Evolutionary conservation across 345 rosid species (phyloP).

Genomic region (Linum trigynum): DNA sequence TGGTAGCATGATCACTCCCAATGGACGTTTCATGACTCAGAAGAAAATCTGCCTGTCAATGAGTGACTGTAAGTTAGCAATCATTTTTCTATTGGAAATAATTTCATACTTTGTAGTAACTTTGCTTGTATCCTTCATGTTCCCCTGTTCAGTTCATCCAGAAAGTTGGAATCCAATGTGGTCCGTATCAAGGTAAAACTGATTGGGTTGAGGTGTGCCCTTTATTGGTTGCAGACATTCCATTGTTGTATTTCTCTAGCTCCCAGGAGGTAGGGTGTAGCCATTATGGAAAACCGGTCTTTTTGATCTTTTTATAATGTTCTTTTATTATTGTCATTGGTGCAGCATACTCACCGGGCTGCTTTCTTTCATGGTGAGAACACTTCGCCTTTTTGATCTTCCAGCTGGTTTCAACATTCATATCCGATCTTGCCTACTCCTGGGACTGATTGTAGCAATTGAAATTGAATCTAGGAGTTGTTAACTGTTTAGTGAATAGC

Average conservation of each 20-base stretch:
- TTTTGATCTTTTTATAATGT: slow-evolving; percentile 5
- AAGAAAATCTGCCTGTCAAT: slow-evolving; percentile 96
- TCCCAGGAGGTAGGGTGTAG: not conserved
- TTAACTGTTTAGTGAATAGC: no score
- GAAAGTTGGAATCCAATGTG: slow-evolving; percentile 99
- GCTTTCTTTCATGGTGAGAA: slow-evolving; percentile 93
- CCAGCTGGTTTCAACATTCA: not conserved
- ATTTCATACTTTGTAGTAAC: not conserved
- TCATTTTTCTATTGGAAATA: slow-evolving; percentile 5
- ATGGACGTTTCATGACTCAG: slow-evolving; percentile 92
- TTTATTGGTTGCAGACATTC: not conserved
- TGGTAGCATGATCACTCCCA: slow-evolving; percentile 90
- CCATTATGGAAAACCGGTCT: not conserved
- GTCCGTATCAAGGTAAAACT: slow-evolving; percentile 85
- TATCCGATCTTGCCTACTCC: not conserved
- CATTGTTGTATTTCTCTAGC: not conserved
- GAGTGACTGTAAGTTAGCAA: slow-evolving; percentile 83
- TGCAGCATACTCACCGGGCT: slow-evolving; percentile 99
- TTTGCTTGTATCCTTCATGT: slow-evolving; percentile 4
- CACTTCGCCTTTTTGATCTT: not conserved
- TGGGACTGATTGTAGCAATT: not conserved
- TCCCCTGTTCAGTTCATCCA: slow-evolving; percentile 75
- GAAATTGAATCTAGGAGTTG: not conserved
- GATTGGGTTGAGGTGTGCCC: not conserved
- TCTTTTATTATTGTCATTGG: slow-evolving; percentile 12